Conservation (phyloP, 352 stramenopile genomes). For the Peronospora farinosa region DNA sequence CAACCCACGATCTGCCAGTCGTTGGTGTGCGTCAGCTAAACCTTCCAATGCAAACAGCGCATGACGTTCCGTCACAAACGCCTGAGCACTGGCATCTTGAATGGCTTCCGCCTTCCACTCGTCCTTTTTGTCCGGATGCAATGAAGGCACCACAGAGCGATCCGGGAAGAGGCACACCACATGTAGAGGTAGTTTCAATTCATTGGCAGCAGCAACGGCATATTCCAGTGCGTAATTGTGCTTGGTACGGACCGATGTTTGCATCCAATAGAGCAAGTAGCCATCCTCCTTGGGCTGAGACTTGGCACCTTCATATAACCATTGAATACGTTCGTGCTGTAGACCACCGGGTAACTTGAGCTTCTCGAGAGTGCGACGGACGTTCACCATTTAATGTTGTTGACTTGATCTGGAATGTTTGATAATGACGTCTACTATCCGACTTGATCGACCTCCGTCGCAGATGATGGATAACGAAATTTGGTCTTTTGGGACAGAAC, state of each 20-base stretch:
- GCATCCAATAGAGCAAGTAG: conserved; percentile 86
- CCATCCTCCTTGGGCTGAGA: conserved; percentile 7
- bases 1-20: conserved; percentile 42
- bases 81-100: conserved; percentile 56
- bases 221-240: conserved; percentile 83
- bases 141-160: conserved; percentile 30
- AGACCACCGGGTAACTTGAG: conserved; percentile 55
- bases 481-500: neutral
- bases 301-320: conserved; percentile 55
- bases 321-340: conserved; percentile 63
- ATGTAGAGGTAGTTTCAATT: conserved; percentile 58
- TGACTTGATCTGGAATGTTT: no score
- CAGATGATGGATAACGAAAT: neutral
- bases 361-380: conserved; percentile 49
- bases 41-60: conserved; percentile 72
- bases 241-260: conserved; percentile 72
- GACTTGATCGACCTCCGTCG: no score
- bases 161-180: conserved; percentile 72
- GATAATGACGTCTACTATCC: no score
- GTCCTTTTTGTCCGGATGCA: conserved; percentile 12
- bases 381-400: conserved; percentile 18
- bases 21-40: conserved; percentile 37
- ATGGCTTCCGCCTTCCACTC: conserved; percentile 30
- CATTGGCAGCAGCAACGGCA: conserved; percentile 58
- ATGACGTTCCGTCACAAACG: conserved; percentile 61